Conservation (phyloP, 495 filamentous ascomycete genomes). For the Penicillium malachiteum region DNA sequence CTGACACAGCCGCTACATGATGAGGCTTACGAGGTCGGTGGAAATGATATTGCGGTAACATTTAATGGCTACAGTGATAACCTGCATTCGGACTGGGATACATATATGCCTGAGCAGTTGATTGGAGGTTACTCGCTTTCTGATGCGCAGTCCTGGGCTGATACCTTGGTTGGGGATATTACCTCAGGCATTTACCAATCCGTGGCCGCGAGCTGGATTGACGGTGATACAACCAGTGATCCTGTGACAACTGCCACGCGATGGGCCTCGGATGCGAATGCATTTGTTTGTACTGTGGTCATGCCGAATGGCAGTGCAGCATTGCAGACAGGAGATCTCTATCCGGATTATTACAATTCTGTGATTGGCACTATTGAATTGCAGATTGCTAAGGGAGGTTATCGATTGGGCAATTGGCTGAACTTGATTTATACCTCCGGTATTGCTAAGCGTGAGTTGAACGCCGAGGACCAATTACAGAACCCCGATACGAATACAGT, state of each 20-base stretch:
- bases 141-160: slow-evolving; percentile 34
- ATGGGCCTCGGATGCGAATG: slow-evolving; percentile 60
- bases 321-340: slow-evolving; percentile 31
- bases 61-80: slow-evolving; percentile 56
- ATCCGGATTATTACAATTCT: slow-evolving; percentile 50
- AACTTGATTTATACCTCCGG: slow-evolving; percentile 21
- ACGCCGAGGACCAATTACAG: slow-evolving; percentile 1
- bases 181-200: slow-evolving; percentile 47
- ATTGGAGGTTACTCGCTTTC: slow-evolving; percentile 40
- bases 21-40: slow-evolving; percentile 56
- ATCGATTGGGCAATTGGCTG: slow-evolving; percentile 52
- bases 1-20: slow-evolving; percentile 64
- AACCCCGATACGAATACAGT: neutral
- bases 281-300: slow-evolving; percentile 55
- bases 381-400: slow-evolving; percentile 74
- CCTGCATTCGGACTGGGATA: slow-evolving; percentile 66
- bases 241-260: slow-evolving; percentile 36
- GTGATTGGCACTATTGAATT: slow-evolving; percentile 63
- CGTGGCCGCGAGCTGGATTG: slow-evolving; percentile 46
- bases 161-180: slow-evolving; percentile 39
- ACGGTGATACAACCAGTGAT: slow-evolving; percentile 41
- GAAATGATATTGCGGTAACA: slow-evolving; percentile 58
- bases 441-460: slow-evolving; percentile 16
- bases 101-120: slow-evolving; percentile 57
- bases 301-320: slow-evolving; percentile 33